A percentile compares a stretch with the other conserved stretches of the same genome.
Conservation (phyloP, 2,329 filamentous ascomycete genomes). For the Aspergillus clavatus region DNA sequence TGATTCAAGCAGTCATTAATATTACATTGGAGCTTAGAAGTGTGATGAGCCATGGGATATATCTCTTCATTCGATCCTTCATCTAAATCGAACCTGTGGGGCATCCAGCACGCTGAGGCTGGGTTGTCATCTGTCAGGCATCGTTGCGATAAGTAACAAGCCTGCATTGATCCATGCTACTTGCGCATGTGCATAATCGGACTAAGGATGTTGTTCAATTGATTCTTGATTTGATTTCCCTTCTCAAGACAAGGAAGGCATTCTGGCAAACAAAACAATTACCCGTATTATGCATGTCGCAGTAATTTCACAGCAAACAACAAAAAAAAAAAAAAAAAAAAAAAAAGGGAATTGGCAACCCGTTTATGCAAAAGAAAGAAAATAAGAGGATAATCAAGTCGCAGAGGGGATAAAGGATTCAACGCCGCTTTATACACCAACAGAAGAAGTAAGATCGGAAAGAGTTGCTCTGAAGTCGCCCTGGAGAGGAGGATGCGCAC, state of each 20-base stretch:
- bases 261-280: background rate
- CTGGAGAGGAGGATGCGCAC: background rate
- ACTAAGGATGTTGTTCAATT: background rate
- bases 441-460: background rate
- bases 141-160: too few species aligned
- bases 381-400: slow-evolving; percentile 6
- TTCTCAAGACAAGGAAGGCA: background rate
- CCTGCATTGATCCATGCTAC: too few species aligned
- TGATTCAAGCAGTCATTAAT: too few species aligned
- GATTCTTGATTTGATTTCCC: background rate
- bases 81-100: too few species aligned
- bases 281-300: slow-evolving; percentile 15
- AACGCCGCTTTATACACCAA: slow-evolving; percentile 1
- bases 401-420: background rate
- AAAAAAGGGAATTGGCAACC: slow-evolving; percentile 6
- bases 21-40: too few species aligned
- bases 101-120: too few species aligned
- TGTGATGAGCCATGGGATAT: too few species aligned
- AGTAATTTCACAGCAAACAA: slow-evolving; percentile 13
- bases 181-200: background rate
- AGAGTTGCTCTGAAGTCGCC: background rate
- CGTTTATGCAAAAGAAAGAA: slow-evolving; percentile 18
- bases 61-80: too few species aligned
- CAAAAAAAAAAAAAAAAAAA: slow-evolving; percentile 14
- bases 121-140: too few species aligned